phyloP scores from a whole-genome alignment of 129 eudicot genomes.

The Lonicera japonica region DNA sequence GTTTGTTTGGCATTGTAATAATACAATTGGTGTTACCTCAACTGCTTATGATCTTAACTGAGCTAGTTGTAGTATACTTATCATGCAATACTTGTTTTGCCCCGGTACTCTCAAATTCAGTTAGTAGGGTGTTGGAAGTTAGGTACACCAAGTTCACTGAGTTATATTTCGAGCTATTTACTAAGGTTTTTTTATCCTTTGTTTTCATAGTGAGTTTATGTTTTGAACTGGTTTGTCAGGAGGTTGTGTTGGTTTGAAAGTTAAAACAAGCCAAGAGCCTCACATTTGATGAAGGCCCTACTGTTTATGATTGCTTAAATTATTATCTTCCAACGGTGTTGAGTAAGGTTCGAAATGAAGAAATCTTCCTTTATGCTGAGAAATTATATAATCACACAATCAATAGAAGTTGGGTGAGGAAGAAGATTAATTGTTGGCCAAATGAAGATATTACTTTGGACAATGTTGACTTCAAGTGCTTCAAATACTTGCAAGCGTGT shows the following conservation, averaged over 20 bases:
- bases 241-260: conserved; percentile 67
- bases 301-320: conserved; percentile 40
- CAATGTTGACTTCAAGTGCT: conserved; percentile 39
- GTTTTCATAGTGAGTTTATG: conserved; percentile 36
- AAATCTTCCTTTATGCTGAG: conserved; percentile 39
- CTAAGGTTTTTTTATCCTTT: conserved; percentile 15
- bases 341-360: conserved; percentile 41
- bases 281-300: conserved; percentile 54
- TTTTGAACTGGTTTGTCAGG: conserved; percentile 76
- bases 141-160: conserved; percentile 7
- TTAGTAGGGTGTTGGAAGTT: neutral
- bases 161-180: conserved; percentile 11
- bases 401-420: conserved; percentile 53
- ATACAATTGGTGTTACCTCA: too few species aligned
- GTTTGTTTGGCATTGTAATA: neutral
- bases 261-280: conserved; percentile 68
- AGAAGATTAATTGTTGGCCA: conserved; percentile 54
- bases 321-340: conserved; percentile 43
- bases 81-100: neutral
- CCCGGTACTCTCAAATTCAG: neutral
- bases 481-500: conserved; percentile 40
- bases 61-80: neutral
- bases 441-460: conserved; percentile 37
- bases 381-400: conserved; percentile 33
- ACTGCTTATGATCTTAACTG: too few species aligned